Conservation (phyloP, 345 rosid genomes). For the Barbarea vulgaris region DNA sequence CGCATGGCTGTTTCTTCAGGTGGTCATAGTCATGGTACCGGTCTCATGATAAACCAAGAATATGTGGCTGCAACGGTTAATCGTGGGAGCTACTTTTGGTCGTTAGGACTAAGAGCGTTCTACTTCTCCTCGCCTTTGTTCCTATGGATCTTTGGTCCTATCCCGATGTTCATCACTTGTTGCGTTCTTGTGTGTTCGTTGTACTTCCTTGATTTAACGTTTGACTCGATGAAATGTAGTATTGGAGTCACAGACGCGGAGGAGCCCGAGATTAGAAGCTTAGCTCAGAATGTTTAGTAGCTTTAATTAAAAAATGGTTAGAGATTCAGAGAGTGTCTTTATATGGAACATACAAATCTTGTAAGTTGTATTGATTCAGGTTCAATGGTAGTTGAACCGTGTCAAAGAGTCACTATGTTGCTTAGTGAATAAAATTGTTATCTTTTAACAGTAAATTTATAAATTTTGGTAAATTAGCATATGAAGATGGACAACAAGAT, state of each 20-base stretch:
- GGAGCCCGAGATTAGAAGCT: conserved; percentile 34
- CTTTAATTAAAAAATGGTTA: not conserved
- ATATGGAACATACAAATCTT: not conserved
- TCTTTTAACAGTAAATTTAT: not conserved
- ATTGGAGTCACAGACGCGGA: conserved; percentile 40
- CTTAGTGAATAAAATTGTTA: conserved; percentile 17
- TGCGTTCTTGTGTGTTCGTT: conserved; percentile 59
- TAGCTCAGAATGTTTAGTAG: conserved; percentile 36
- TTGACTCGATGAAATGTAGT: conserved; percentile 50
- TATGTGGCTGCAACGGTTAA: conserved; percentile 73
- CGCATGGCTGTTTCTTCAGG: conserved; percentile 32
- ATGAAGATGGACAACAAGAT: not conserved
- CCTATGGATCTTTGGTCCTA: conserved; percentile 90
- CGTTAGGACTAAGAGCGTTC: conserved; percentile 81
- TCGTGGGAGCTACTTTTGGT: conserved; percentile 89
- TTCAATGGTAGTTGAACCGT: conserved; percentile 42
- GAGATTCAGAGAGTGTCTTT: conserved; percentile 2
- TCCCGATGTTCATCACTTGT: conserved; percentile 72
- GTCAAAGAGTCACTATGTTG: conserved; percentile 7
- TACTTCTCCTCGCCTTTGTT: conserved; percentile 87
- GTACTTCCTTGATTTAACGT: conserved; percentile 64
- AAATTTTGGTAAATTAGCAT: not conserved
- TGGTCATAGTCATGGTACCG: conserved; percentile 39
- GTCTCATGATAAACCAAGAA: conserved; percentile 50
- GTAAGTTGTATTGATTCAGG: conserved; percentile 30